Conservation (phyloP, 495 filamentous ascomycete species). For the Aspergillus campestris region DNA sequence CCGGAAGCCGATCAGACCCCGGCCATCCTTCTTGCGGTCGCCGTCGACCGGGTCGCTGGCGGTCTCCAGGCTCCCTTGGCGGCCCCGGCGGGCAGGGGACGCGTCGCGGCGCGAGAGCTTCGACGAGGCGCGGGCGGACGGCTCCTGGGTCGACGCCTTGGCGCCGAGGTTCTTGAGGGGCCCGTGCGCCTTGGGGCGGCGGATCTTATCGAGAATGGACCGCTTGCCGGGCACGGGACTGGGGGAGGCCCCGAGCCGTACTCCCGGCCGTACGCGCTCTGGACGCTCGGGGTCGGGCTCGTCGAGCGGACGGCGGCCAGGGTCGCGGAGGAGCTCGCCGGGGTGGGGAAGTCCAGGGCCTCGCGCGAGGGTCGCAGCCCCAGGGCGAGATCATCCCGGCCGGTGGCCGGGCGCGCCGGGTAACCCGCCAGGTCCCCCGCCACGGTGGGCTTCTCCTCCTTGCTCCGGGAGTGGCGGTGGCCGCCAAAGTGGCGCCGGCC, state of each 20-base stretch:
- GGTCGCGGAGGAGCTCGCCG: conserved; percentile 41
- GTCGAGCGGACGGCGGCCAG: conserved; percentile 49
- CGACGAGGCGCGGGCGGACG: conserved; percentile 22
- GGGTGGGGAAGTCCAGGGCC: conserved; percentile 31
- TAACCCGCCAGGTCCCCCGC: conserved; percentile 39
- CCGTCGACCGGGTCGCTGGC: conserved; percentile 26
- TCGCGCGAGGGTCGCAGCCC: conserved; percentile 44
- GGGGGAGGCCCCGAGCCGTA: conserved; percentile 49
- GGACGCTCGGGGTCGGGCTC: conserved; percentile 67
- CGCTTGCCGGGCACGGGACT: conserved; percentile 51
- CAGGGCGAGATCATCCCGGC: conserved; percentile 59
- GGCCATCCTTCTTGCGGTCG: conserved; percentile 38
- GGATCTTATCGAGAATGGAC: conserved; percentile 58
- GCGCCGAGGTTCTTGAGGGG: conserved; percentile 49
- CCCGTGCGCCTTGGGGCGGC: conserved; percentile 43
- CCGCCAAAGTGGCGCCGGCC: conserved; percentile 59
- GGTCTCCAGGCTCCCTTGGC: conserved; percentile 38
- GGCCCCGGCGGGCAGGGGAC: conserved; percentile 33
- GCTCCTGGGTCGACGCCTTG: conserved; percentile 40
- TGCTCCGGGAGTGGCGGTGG: conserved; percentile 60
- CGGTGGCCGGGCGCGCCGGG: conserved; percentile 49
- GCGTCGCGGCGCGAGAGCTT: conserved; percentile 45
- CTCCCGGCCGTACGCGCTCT: conserved; percentile 42
- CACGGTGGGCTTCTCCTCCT: conserved; percentile 56
- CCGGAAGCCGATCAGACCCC: conserved; percentile 25